Conservation (phyloP, 192 early-diverging fungal species). For the Gigaspora rosea region DNA sequence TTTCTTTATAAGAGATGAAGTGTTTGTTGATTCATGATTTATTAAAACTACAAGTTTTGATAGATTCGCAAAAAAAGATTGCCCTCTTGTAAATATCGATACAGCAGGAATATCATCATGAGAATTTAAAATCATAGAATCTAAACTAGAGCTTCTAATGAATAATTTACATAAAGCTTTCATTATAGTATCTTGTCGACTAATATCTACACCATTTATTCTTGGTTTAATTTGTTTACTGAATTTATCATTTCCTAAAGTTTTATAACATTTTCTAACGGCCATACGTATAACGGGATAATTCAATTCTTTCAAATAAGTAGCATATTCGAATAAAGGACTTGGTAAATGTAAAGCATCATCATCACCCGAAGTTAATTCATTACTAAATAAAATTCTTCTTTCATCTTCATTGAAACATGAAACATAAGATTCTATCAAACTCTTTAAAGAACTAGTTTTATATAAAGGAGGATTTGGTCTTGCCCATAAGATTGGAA, state of each 20-base stretch:
- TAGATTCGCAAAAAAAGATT: neutral
- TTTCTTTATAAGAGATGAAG: neutral
- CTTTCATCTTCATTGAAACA: conserved; percentile 14
- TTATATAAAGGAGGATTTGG: conserved; percentile 3
- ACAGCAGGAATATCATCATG: conserved; percentile 12
- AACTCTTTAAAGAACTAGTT: neutral
- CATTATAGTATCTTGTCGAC: conserved; percentile 6
- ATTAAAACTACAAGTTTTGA: neutral
- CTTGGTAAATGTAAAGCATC: neutral
- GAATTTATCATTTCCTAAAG: conserved; percentile 2
- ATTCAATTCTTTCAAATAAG: conserved; percentile 7
- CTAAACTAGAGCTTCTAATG: neutral
- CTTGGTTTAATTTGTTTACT: conserved; percentile 10
- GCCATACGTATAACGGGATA: conserved; percentile 4
- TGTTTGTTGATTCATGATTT: neutral
- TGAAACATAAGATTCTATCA: conserved; percentile 10
- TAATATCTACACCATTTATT: neutral
- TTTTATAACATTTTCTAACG: conserved; percentile 10
- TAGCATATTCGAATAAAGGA: conserved; percentile 15
- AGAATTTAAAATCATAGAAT: neutral
- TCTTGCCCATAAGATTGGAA: conserved; percentile 15
- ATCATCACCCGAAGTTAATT: neutral
- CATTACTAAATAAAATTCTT: neutral
- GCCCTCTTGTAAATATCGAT: neutral
- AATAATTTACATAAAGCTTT: conserved; percentile 16